These are phyloP conservation scores for Craterostigma plantagineum DNA, from an alignment of 257 asterid species.

Conservation along the genomic window DNA sequence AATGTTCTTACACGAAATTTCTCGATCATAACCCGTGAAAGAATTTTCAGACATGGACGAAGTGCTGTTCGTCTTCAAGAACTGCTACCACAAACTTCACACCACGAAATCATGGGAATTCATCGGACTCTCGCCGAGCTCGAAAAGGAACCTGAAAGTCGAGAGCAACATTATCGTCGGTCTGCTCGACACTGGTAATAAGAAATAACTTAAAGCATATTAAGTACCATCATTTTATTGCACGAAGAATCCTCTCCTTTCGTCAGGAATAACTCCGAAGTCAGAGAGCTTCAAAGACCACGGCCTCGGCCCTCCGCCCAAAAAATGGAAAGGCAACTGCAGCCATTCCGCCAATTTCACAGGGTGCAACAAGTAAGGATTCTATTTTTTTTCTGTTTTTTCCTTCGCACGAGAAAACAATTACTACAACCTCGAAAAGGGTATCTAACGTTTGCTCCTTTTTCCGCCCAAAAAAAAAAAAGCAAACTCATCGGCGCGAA, in stretches of 20 bases:
- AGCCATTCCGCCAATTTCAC: slow-evolving; percentile 54
- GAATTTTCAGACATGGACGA: slow-evolving; percentile 37
- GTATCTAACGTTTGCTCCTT: too few species aligned
- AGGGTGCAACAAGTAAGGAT: slow-evolving; percentile 78
- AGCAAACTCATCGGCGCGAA: slow-evolving; percentile 92
- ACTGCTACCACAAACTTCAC: slow-evolving; percentile 51
- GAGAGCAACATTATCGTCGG: slow-evolving; percentile 73
- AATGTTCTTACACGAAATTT: not conserved
- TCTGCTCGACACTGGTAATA: slow-evolving; percentile 66
- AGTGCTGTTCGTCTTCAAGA: slow-evolving; percentile 39
- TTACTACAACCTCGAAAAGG: too few species aligned
- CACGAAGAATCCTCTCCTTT: not conserved
- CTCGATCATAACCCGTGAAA: slow-evolving; percentile 3
- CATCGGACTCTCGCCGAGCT: slow-evolving; percentile 39
- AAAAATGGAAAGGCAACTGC: slow-evolving; percentile 85
- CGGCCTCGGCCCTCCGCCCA: slow-evolving; percentile 65
- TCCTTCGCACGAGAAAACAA: too few species aligned
- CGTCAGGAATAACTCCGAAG: slow-evolving; percentile 64
- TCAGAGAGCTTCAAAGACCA: slow-evolving; percentile 76
- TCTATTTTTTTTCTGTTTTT: too few species aligned
- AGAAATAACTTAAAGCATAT: too few species aligned
- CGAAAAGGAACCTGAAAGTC: slow-evolving; percentile 37
- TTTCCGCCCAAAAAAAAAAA: too few species aligned
- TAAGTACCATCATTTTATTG: too few species aligned
- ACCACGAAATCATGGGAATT: slow-evolving; percentile 92